phyloP scores from a whole-genome alignment of 192 early-diverging fungal species.

The Gamsiella multidivaricata region DNA sequence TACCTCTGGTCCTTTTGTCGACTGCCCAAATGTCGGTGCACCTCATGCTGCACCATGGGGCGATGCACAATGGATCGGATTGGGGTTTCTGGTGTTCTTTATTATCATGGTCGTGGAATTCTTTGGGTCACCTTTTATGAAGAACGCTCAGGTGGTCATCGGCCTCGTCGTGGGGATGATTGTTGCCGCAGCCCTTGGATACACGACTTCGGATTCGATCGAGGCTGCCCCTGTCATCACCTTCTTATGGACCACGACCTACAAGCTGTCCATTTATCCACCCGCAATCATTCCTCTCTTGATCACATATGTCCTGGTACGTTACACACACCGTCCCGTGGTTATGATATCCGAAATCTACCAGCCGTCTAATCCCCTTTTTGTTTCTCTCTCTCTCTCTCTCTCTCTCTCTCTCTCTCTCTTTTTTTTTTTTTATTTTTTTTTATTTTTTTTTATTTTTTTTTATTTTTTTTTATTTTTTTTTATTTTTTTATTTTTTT shows the following conservation, averaged over 20 bases:
- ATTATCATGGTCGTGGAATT: slow-evolving; percentile 63
- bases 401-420: too few relatives aligned
- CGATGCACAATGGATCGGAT: slow-evolving; percentile 57
- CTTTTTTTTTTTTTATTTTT: too few relatives aligned
- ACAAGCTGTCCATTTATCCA: slow-evolving; percentile 56
- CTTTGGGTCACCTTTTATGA: slow-evolving; percentile 67
- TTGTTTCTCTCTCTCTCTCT: too few relatives aligned
- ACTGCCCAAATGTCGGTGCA: slow-evolving; percentile 54
- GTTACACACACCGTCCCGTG: too few relatives aligned
- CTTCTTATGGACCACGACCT: slow-evolving; percentile 64
- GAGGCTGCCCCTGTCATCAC: slow-evolving; percentile 59
- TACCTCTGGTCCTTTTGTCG: slow-evolving; percentile 54
- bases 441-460: too few relatives aligned
- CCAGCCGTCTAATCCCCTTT: too few relatives aligned
- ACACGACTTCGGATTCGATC: slow-evolving; percentile 56
- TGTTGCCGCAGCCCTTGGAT: slow-evolving; percentile 61
- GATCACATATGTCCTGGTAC: slow-evolving; percentile 55
- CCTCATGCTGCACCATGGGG: slow-evolving; percentile 67
- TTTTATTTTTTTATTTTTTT: background rate
- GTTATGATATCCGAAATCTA: too few relatives aligned
- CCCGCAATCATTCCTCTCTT: slow-evolving; percentile 63
- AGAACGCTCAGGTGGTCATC: slow-evolving; percentile 63
- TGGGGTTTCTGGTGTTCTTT: slow-evolving; percentile 63
- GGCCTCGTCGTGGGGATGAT: slow-evolving; percentile 64
- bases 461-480: too few relatives aligned